Evolutionary conservation across 2,329 filamentous ascomycete species (phyloP).

Genomic region (Neonectria magnoliae): DNA sequence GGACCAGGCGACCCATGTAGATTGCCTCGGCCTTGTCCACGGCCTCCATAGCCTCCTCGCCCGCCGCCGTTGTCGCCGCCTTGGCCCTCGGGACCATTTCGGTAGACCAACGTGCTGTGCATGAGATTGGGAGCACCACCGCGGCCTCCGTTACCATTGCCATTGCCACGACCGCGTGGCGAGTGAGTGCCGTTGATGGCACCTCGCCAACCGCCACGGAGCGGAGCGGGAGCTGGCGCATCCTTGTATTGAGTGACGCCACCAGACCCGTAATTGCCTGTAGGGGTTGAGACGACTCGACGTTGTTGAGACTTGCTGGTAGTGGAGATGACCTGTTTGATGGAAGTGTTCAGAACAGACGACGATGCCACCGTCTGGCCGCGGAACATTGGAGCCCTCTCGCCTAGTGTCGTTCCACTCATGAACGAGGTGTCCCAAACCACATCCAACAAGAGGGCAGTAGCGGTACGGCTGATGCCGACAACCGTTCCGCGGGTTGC

Average conservation of each 20-base stretch:
- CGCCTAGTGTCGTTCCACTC: constrained; percentile 92
- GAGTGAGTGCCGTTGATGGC: constrained; percentile 60
- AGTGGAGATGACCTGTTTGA: constrained; percentile 81
- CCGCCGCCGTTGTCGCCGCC: constrained; percentile 42
- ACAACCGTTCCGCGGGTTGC: constrained; percentile 93
- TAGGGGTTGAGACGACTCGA: constrained; percentile 59
- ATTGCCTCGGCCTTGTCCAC: constrained; percentile 47
- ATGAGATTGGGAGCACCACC: constrained; percentile 56
- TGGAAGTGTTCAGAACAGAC: constrained; percentile 87
- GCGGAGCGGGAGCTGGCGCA: constrained; percentile 62
- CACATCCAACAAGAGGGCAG: constrained; percentile 84
- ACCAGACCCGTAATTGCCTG: constrained; percentile 63
- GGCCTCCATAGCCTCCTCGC: constrained; percentile 41
- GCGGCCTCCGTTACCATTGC: constrained; percentile 48
- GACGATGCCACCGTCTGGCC: constrained; percentile 90
- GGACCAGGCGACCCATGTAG: constrained; percentile 35
- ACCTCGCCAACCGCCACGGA: constrained; percentile 67
- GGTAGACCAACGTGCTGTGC: constrained; percentile 64
- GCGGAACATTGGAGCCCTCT: constrained; percentile 90
- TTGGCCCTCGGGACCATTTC: constrained; percentile 50
- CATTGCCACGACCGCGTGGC: constrained; percentile 52
- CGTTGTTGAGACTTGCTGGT: constrained; percentile 64
- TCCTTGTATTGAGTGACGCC: constrained; percentile 72
- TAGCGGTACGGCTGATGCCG: constrained; percentile 88
- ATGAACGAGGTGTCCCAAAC: constrained; percentile 97